phyloP scores from a whole-genome alignment of 2,329 filamentous ascomycete genomes.

The Xenoacremonium recifei region DNA sequence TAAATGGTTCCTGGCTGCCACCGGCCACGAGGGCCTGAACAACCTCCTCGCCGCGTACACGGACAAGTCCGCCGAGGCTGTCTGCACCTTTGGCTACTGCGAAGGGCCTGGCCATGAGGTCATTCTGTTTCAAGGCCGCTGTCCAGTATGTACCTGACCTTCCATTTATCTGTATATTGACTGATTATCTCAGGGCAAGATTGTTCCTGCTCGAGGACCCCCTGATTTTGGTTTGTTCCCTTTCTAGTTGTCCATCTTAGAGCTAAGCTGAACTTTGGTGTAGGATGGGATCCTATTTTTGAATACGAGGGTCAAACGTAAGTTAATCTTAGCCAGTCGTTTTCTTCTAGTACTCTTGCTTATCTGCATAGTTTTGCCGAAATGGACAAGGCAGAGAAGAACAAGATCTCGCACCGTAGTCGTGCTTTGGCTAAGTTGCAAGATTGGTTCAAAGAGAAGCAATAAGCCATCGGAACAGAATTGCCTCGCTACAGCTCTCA shows the following conservation, averaged over 20 bases:
- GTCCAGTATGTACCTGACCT: conserved; percentile 54
- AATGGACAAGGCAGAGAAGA: conserved; percentile 88
- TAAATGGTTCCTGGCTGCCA: conserved; percentile 86
- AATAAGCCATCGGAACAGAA: conserved; percentile 7
- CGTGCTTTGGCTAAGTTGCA: conserved; percentile 86
- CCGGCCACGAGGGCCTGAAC: conserved; percentile 85
- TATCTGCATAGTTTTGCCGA: conserved; percentile 68
- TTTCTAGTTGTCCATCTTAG: not conserved
- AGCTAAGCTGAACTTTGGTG: conserved; percentile 8
- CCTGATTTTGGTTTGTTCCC: conserved; percentile 70
- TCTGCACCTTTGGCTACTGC: conserved; percentile 94
- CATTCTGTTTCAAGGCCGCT: conserved; percentile 88
- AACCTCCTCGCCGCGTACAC: conserved; percentile 85
- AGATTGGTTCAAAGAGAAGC: conserved; percentile 65
- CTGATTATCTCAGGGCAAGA: conserved; percentile 55
- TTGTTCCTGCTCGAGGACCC: conserved; percentile 81
- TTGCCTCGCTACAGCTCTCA: no score
- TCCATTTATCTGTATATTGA: not conserved
- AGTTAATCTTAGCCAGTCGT: conserved; percentile 18
- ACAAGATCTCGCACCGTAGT: conserved; percentile 86
- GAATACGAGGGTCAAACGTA: conserved; percentile 87
- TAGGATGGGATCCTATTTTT: conserved; percentile 96
- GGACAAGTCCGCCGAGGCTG: conserved; percentile 88
- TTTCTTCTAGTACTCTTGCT: conserved; percentile 4
- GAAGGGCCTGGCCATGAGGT: conserved; percentile 81